Conservation (phyloP, 192 early-diverging fungal species). For the Allomyces arbusculus region DNA sequence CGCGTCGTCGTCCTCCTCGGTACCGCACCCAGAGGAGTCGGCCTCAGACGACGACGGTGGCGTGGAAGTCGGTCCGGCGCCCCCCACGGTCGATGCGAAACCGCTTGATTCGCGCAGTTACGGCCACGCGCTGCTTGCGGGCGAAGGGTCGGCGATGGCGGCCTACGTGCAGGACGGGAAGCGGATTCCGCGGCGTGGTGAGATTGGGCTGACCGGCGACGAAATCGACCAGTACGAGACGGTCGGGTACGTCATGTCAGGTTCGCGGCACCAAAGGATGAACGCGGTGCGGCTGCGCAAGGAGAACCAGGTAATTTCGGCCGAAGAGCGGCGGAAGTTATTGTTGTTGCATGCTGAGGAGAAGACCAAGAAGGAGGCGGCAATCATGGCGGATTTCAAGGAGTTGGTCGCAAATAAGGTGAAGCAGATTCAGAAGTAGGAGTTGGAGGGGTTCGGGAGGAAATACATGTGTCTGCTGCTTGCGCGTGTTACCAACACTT, state of each 20-base stretch:
- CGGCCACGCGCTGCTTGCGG: slow-evolving; percentile 61
- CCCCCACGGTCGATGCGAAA: neutral
- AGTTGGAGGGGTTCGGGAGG: too few species aligned
- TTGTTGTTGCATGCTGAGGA: slow-evolving; percentile 76
- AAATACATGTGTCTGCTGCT: too few species aligned
- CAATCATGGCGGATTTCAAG: slow-evolving; percentile 78
- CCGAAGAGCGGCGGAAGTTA: slow-evolving; percentile 78
- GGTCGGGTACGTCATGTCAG: slow-evolving; percentile 91
- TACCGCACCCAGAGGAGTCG: too few species aligned
- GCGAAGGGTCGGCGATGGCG: slow-evolving; percentile 81
- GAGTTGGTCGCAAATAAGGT: slow-evolving; percentile 53
- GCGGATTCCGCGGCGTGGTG: slow-evolving; percentile 90
- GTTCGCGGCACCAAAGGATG: slow-evolving; percentile 65
- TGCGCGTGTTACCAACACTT: too few species aligned
- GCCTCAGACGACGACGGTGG: neutral
- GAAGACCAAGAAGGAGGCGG: slow-evolving; percentile 68
- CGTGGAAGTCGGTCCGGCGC: neutral
- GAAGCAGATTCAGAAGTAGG: slow-evolving; percentile 5
- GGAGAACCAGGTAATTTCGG: slow-evolving; percentile 89
- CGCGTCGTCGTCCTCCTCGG: neutral
- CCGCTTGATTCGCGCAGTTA: slow-evolving; percentile 20
- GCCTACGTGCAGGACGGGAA: slow-evolving; percentile 77
- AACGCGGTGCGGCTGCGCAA: slow-evolving; percentile 89
- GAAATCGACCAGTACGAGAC: slow-evolving; percentile 69
- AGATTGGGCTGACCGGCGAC: slow-evolving; percentile 72